Conservation (phyloP, 2,329 filamentous ascomycete genomes). For the Sclerotinia sclerotiorum region DNA sequence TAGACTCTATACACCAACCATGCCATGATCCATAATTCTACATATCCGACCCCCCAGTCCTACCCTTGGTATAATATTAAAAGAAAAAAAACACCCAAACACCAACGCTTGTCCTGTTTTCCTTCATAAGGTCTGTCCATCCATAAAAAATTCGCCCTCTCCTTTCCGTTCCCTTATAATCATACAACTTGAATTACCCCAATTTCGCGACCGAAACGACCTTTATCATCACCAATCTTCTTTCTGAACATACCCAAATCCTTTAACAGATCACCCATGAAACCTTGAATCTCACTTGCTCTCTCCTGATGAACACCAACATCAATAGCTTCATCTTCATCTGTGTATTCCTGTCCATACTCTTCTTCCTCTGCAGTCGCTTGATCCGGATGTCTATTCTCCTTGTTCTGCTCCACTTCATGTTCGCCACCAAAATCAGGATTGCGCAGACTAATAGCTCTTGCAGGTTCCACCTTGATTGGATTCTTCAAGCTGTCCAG, state of each 20-base stretch:
- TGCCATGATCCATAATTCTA: constrained; percentile 2
- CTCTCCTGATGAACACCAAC: constrained; percentile 53
- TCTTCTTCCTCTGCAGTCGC: background rate
- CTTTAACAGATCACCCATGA: constrained; percentile 79
- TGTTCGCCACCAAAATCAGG: constrained; percentile 28
- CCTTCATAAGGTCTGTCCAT: background rate
- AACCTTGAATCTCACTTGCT: constrained; percentile 70
- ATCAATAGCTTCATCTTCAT: constrained; percentile 59
- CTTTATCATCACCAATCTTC: constrained; percentile 82
- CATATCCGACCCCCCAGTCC: constrained; percentile 1
- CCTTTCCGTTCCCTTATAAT: background rate
- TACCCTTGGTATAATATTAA: constrained; percentile 21
- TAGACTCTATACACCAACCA: background rate
- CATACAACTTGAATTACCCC: background rate
- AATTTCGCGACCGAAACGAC: constrained; percentile 51
- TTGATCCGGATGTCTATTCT: constrained; percentile 35
- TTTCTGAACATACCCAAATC: constrained; percentile 78
- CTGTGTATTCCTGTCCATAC: constrained; percentile 46
- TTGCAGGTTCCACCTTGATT: constrained; percentile 57
- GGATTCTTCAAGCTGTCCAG: constrained; percentile 87
- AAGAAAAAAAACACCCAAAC: constrained; percentile 18
- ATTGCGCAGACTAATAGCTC: constrained; percentile 32
- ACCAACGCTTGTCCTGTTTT: constrained; percentile 12
- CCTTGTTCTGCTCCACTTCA: constrained; percentile 36
- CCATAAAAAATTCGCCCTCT: background rate